A percentile compares a stretch with the other conserved stretches of the same genome.
Conservation (phyloP, 345 rosid species). For the Rhodomyrtus tomentosa region DNA sequence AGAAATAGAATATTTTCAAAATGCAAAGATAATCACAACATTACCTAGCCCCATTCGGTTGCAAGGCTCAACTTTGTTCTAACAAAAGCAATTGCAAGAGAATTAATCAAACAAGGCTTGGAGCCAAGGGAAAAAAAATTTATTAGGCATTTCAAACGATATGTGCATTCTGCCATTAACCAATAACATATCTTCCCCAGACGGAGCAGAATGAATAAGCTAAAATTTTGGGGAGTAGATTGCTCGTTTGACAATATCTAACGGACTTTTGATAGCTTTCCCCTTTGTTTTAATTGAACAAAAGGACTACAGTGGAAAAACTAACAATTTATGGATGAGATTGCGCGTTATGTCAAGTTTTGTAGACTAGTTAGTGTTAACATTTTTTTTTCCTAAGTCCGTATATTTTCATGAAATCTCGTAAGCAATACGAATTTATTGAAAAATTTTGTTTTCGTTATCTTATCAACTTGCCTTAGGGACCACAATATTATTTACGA, state of each 20-base stretch:
- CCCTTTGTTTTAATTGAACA: not conserved
- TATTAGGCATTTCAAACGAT: too few relatives aligned
- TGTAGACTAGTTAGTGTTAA: not conserved
- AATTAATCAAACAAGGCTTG: not conserved
- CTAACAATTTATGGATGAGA: not conserved
- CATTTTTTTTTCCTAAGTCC: not conserved
- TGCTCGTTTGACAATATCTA: not conserved
- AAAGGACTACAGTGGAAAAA: not conserved
- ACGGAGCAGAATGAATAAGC: not conserved
- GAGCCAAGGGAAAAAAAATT: not conserved
- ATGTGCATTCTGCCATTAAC: too few relatives aligned
- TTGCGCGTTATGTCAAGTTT: not conserved
- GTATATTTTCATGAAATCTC: not conserved
- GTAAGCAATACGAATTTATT: not conserved
- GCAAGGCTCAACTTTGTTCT: constrained; percentile 89
- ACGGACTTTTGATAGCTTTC: not conserved
- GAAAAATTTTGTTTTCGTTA: not conserved
- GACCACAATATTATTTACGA: not conserved
- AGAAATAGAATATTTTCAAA: not conserved
- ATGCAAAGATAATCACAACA: not conserved
- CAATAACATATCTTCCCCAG: too few relatives aligned
- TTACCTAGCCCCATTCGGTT: constrained; percentile 89
- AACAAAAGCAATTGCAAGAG: not conserved
- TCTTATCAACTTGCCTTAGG: not conserved
- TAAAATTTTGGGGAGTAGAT: not conserved